phyloP scores from a whole-genome alignment of 176 grass and related monocot genomes.

The Hordeum vulgare region DNA sequence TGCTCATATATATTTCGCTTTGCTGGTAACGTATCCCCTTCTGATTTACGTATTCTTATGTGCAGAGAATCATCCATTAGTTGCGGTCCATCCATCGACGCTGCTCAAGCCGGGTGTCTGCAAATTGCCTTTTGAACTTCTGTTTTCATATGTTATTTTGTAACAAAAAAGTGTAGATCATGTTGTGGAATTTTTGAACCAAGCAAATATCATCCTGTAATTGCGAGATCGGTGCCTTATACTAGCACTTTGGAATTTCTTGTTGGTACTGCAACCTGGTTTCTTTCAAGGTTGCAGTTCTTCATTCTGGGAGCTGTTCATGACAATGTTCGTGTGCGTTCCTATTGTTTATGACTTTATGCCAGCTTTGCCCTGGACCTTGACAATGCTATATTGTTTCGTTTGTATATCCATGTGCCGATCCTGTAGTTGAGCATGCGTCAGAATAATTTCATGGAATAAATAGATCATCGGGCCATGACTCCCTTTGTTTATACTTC shows the following conservation, averaged over 20 bases:
- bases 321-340: neutral
- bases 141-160: constrained; percentile 6
- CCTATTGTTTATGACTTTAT: neutral
- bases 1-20: neutral
- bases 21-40: neutral
- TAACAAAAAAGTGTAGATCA: constrained; percentile 36
- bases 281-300: neutral
- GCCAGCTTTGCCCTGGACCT: neutral
- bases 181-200: constrained; percentile 12
- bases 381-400: neutral
- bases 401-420: neutral
- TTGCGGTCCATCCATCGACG: neutral
- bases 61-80: constrained; percentile 8
- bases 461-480: too few species aligned
- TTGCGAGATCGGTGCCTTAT: neutral
- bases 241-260: neutral
- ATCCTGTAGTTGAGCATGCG: neutral
- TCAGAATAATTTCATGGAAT: too few species aligned
- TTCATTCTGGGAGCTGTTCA: neutral
- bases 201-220: neutral
- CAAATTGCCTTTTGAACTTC: neutral
- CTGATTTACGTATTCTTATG: neutral
- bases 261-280: neutral
- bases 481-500: too few species aligned
- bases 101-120: neutral